phyloP scores from a whole-genome alignment of 768 basidiomycete species.

The Myochromella boudieri region DNA sequence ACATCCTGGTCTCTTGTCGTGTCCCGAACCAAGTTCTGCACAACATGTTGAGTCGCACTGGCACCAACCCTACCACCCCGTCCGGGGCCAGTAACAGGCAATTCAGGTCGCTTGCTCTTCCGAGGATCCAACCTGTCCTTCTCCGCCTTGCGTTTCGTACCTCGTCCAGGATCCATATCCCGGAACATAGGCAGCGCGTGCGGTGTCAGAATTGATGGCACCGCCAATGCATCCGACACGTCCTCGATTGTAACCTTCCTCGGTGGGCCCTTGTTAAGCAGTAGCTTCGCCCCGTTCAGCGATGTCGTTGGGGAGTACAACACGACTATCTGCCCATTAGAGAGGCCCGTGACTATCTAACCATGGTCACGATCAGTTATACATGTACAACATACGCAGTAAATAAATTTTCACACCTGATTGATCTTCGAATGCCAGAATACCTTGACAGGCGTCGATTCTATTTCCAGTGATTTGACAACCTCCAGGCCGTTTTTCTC shows the following conservation, averaged over 20 bases:
- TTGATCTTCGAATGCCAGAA: constrained; percentile 98
- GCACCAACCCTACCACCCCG: constrained; percentile 93
- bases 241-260: constrained; percentile 84
- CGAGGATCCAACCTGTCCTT: constrained; percentile 86
- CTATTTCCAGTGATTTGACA: constrained; percentile 65
- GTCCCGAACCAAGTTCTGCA: constrained; percentile 91
- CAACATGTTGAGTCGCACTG: constrained; percentile 95
- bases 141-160: constrained; percentile 86
- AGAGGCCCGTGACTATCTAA: constrained; percentile 85
- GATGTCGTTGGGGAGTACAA: constrained; percentile 92
- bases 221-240: constrained; percentile 81
- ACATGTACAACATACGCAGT: constrained; percentile 4
- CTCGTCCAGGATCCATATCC: constrained; percentile 72
- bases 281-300: constrained; percentile 87
- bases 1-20: constrained; percentile 93
- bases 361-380: constrained; percentile 11
- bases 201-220: constrained; percentile 89
- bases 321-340: constrained; percentile 85
- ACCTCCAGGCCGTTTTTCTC: constrained; percentile 68
- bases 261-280: constrained; percentile 84
- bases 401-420: constrained; percentile 57
- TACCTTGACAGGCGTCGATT: constrained; percentile 84
- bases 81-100: constrained; percentile 92
- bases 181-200: constrained; percentile 92
- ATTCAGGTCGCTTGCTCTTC: constrained; percentile 89